Conservation (phyloP, 2,329 filamentous ascomycete genomes). For the Trichoderma koningii region DNA sequence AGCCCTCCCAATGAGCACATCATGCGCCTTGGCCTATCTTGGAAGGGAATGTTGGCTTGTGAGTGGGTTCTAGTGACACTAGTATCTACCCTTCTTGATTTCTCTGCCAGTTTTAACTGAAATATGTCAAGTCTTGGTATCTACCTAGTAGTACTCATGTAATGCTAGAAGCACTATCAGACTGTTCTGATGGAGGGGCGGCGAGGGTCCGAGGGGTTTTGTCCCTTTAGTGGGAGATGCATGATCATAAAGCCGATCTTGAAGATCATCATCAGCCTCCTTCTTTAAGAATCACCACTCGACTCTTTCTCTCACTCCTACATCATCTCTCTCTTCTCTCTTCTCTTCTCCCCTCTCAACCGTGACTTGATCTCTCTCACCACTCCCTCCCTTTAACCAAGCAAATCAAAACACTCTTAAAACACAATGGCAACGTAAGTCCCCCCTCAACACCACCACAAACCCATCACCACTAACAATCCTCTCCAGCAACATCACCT, state of each 20-base stretch:
- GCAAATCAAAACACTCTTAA: background rate
- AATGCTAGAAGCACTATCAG: no score
- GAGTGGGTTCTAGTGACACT: background rate
- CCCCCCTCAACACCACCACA: background rate
- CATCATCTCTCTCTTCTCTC: no score
- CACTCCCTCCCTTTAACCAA: no score
- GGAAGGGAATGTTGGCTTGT: background rate
- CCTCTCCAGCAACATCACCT: conserved; percentile 76
- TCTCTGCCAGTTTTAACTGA: background rate
- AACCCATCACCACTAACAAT: background rate
- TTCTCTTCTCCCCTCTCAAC: no score
- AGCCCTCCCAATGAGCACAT: conserved; percentile 28
- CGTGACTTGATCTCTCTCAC: no score
- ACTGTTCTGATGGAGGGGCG: background rate
- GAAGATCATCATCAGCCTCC: background rate
- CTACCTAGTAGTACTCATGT: no score
- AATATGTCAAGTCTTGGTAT: no score
- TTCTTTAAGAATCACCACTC: background rate
- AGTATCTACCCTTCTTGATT: background rate
- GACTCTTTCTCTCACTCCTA: no score
- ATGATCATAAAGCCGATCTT: background rate
- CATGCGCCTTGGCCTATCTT: conserved; percentile 5
- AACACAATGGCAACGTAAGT: background rate
- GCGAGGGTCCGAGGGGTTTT: conserved; percentile 8
- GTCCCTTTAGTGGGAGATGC: background rate